These are phyloP conservation scores for Deinandra increscens DNA, from an alignment of 129 eudicot genomes.

Conservation along the genomic window DNA sequence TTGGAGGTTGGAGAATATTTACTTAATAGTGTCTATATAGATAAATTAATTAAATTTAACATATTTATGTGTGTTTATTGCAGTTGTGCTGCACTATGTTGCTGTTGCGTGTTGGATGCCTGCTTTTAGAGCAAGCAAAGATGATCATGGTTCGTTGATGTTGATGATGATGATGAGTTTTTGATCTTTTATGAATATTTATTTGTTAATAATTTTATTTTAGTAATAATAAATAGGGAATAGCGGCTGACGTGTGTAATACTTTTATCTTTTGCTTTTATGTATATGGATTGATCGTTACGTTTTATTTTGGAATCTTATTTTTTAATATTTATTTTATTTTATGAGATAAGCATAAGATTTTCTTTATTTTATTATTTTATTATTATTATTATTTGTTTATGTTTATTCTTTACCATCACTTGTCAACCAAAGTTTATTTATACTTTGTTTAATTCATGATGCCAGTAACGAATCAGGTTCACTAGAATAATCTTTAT, in stretches of 20 bases:
- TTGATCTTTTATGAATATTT: slow-evolving; percentile 15
- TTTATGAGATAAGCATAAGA: too few species aligned
- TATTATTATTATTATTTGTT: too few species aligned
- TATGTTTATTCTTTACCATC: too few species aligned
- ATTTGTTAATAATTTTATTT: slow-evolving; percentile 16
- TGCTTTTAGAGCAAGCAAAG: slow-evolving; percentile 46
- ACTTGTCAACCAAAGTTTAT: too few species aligned
- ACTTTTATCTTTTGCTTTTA: neutral
- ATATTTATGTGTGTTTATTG: slow-evolving; percentile 10
- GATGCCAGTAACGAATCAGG: neutral
- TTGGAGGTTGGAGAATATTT: too few species aligned
- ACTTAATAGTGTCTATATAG: too few species aligned
- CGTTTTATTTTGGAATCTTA: neutral
- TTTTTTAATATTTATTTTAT: neutral
- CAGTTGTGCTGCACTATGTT: slow-evolving; percentile 58
- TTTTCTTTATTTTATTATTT: too few species aligned
- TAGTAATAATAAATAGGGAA: neutral
- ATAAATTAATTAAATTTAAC: neutral
- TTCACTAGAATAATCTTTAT: neutral
- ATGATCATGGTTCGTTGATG: slow-evolving; percentile 26
- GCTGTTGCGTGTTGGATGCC: slow-evolving; percentile 60
- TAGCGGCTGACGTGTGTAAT: slow-evolving; percentile 23
- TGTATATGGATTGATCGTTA: slow-evolving; percentile 21
- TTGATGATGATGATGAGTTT: neutral
- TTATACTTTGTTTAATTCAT: neutral